These are phyloP conservation scores for Globisporangium solare DNA, from an alignment of 352 stramenopile genomes.

Conservation along the genomic window DNA sequence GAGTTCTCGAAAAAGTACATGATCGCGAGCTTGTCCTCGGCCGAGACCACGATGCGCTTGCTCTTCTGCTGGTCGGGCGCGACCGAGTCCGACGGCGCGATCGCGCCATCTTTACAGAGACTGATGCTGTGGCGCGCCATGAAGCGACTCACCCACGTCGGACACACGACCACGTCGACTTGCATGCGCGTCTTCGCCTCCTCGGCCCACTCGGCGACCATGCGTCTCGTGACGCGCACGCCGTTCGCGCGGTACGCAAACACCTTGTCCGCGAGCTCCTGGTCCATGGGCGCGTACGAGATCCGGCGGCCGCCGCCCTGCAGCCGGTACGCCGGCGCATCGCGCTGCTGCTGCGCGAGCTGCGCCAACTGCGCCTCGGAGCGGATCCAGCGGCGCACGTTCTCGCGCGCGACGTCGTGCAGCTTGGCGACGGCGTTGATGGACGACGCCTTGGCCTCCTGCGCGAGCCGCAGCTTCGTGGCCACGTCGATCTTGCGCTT, in stretches of 20 bases:
- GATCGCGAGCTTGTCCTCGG: slow-evolving; percentile 12
- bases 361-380: slow-evolving; percentile 5
- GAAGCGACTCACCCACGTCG: slow-evolving; percentile 13
- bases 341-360: not conserved
- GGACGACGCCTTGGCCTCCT: slow-evolving; percentile 9
- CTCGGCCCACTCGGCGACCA: slow-evolving; percentile 9
- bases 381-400: slow-evolving; percentile 13
- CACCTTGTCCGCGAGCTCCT: slow-evolving; percentile 10
- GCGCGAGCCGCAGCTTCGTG: slow-evolving; percentile 10
- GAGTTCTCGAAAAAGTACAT: slow-evolving; percentile 10
- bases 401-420: slow-evolving; percentile 11
- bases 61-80: slow-evolving; percentile 4
- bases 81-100: slow-evolving; percentile 7
- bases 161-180: slow-evolving; percentile 3
- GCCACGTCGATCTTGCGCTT: slow-evolving; percentile 13
- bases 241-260: slow-evolving; percentile 6
- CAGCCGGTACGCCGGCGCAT: slow-evolving; percentile 4
- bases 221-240: slow-evolving; percentile 3
- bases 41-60: slow-evolving; percentile 4
- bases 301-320: slow-evolving; percentile 5
- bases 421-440: slow-evolving; percentile 11
- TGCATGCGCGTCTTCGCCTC: slow-evolving; percentile 6
- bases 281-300: slow-evolving; percentile 9
- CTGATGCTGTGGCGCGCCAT: slow-evolving; percentile 10
- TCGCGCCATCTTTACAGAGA: not conserved